Conservation (phyloP, 192 early-diverging fungal genomes). For the Coemansia sp. region DNA sequence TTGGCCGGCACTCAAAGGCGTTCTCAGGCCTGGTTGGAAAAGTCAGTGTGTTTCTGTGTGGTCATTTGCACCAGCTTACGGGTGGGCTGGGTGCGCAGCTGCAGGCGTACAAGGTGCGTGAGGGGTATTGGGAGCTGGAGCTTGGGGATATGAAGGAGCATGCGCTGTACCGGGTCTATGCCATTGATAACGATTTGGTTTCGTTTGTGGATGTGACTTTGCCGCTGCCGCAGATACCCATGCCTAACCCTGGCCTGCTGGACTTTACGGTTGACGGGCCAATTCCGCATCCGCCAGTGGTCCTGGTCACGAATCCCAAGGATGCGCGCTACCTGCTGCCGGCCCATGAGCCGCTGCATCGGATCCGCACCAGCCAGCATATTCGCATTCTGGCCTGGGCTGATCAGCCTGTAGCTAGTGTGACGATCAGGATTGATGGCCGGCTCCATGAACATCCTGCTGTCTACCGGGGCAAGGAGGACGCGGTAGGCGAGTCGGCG, state of each 20-base stretch:
- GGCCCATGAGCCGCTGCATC: constrained; percentile 61
- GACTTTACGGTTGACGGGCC: constrained; percentile 2
- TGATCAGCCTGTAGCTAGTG: constrained; percentile 25
- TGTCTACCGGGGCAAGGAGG: constrained; percentile 45
- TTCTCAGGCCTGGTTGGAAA: constrained; percentile 55
- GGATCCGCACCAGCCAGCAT: constrained; percentile 57
- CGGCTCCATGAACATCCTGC: constrained; percentile 36
- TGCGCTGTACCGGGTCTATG: constrained; percentile 76
- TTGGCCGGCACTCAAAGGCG: constrained; percentile 56
- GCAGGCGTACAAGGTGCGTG: constrained; percentile 60
- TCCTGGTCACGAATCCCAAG: constrained; percentile 85
- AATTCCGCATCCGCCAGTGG: constrained; percentile 61
- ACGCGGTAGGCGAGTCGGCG: constrained; percentile 9
- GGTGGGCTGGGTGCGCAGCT: constrained; percentile 51
- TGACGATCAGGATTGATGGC: constrained; percentile 53
- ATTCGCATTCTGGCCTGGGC: constrained; percentile 78
- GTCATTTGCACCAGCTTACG: constrained; percentile 77
- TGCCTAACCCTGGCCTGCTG: constrained; percentile 34
- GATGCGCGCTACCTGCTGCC: constrained; percentile 70
- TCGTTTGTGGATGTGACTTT: constrained; percentile 71
- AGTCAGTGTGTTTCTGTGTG: constrained; percentile 76
- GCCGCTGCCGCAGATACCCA: constrained; percentile 56
- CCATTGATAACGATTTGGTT: constrained; percentile 81
- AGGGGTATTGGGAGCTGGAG: constrained; percentile 73
- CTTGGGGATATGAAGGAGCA: constrained; percentile 87